Conservation (phyloP, 2,329 filamentous ascomycete species). For the Fusarium decemcellulare region DNA sequence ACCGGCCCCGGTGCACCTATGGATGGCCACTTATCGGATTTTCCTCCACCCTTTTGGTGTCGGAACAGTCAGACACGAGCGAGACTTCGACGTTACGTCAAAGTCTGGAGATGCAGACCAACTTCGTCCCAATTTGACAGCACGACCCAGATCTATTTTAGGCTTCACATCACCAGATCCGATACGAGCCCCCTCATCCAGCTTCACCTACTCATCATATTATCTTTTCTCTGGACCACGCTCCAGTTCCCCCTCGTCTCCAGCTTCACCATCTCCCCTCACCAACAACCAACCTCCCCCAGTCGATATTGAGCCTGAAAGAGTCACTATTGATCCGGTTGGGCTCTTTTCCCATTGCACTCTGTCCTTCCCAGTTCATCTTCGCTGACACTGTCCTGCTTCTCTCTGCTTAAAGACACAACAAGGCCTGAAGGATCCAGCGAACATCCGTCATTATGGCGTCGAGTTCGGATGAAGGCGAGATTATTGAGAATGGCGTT, state of each 20-base stretch:
- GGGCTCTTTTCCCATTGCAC: conserved; percentile 56
- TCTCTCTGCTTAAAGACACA: conserved; percentile 34
- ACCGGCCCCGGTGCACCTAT: too few relatives aligned
- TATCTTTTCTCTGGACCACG: conserved; percentile 16
- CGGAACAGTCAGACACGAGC: conserved; percentile 6
- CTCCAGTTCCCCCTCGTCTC: conserved; percentile 21
- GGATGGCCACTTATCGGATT: conserved; percentile 23
- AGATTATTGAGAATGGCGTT: conserved; percentile 83
- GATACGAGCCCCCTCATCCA: conserved; percentile 3
- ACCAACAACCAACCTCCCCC: conserved; percentile 31
- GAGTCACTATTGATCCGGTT: conserved; percentile 60
- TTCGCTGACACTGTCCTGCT: conserved; percentile 55
- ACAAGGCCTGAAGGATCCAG: conserved; percentile 32
- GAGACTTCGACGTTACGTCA: conserved; percentile 36
- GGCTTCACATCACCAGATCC: conserved; percentile 13
- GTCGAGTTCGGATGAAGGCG: conserved; percentile 86
- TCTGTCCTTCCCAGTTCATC: conserved; percentile 45
- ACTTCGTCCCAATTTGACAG: conserved; percentile 13
- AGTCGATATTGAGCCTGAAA: conserved; percentile 49
- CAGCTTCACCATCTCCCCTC: conserved; percentile 14
- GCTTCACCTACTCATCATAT: conserved; percentile 1
- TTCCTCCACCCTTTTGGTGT: conserved; percentile 30
- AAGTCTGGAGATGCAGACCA: conserved; percentile 33
- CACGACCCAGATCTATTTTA: conserved; percentile 1
- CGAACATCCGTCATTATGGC: conserved; percentile 51